Evolutionary conservation across 345 rosid genomes (phyloP).

Genomic region (Gossypium herbaceum): DNA sequence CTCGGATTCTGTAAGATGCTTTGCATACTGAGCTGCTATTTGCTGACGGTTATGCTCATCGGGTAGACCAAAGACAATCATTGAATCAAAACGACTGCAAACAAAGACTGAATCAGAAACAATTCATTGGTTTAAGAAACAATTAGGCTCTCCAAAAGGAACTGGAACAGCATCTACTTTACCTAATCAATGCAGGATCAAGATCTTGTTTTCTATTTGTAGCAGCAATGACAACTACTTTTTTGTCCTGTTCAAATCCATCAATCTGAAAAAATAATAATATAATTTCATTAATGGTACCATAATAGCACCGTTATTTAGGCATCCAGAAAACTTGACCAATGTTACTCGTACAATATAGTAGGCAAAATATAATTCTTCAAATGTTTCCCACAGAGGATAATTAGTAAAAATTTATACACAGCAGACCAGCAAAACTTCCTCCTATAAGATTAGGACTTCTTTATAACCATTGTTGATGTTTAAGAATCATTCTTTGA

Average conservation of each 20-base stretch:
- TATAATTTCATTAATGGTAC: conserved; percentile 1
- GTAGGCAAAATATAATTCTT: neutral
- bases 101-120: conserved; percentile 6
- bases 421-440: neutral
- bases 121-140: conserved; percentile 3
- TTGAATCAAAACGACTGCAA: conserved; percentile 85
- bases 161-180: neutral
- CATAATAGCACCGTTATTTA: neutral
- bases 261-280: conserved; percentile 57
- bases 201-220: conserved; percentile 96
- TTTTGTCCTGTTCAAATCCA: conserved; percentile 92
- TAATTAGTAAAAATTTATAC: neutral
- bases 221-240: conserved; percentile 87
- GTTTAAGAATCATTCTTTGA: neutral
- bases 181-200: conserved; percentile 93
- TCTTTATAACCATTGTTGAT: neutral
- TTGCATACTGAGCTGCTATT: conserved; percentile 79
- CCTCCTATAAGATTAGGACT: neutral
- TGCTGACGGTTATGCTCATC: conserved; percentile 62
- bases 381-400: neutral
- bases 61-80: conserved; percentile 73
- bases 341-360: neutral
- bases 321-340: neutral
- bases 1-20: conserved; percentile 68
- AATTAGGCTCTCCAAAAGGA: neutral